Evolutionary conservation across 139 green algal genomes (phyloP), one percentile per base, ranked within the genome.

Genomic region (Tetradesmus obliquus): DNA sequence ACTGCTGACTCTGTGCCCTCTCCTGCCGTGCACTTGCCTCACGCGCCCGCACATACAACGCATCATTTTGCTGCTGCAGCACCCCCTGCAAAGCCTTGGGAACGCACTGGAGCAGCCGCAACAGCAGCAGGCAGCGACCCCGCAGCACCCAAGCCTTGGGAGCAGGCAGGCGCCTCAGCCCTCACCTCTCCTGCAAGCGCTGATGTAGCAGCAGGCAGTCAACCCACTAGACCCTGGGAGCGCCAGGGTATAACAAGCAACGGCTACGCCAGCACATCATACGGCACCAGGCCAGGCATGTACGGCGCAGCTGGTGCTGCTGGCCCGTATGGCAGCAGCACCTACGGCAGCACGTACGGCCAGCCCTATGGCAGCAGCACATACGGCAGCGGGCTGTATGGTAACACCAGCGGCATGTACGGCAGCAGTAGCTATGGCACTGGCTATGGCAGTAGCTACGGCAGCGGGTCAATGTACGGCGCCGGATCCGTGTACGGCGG

Each of bases 71-170:
- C 24, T 86, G 12, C 10, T 84, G 89, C 89, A 92, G 84, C 93
- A 13, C 79, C 90, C 0, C 92, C 95, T 4, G 93, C 96, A 51
- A 97, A 97, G 84, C 96, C 96, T 3, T 97, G 96, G 96, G 96
- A 97, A 58, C 89, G 88, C 0, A 86, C 58, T 54, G 92, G 88
- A 55, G 76, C 79, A 8, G 13, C n/a, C 2, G 79, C 71, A 45
- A 79, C 89, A 1, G 71, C 57, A 3, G 82, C 92, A 45, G 79
- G 9, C 20, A 66, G 88, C 32, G 79, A 24, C 10, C 71, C 88
- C 53, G 92, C 87, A 3, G 88, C 90, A 1, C 92, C 93, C 6
- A 97, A 96, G 85, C 95, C 94, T 17, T 97, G 95, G 95, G 93
- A 96, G 86, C 79, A 92, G 79, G 71, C 92, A 20, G 57, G 55